A percentile compares a stretch with the other conserved stretches of the same genome.
phyloP scores from a whole-genome alignment of 331 rosid species.

The Acacia pycnantha region DNA sequence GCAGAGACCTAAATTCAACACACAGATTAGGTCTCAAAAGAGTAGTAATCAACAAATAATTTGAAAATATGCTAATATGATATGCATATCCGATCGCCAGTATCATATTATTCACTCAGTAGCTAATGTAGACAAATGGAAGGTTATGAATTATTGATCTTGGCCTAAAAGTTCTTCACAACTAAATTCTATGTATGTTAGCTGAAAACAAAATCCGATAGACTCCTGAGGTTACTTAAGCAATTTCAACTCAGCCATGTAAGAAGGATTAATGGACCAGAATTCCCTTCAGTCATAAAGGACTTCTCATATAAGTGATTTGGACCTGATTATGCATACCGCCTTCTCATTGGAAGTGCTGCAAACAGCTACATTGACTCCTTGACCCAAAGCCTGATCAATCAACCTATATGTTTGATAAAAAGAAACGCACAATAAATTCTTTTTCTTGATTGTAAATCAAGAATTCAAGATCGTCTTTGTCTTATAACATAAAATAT shows the following conservation, averaged over 20 bases:
- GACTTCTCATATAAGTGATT: slow-evolving; percentile 31
- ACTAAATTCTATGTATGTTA: background rate
- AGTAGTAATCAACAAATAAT: slow-evolving; percentile 14
- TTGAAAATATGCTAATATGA: background rate
- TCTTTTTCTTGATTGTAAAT: slow-evolving; percentile 8
- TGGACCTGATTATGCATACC: slow-evolving; percentile 75
- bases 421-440: slow-evolving; percentile 21
- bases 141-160: background rate
- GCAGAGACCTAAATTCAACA: slow-evolving; percentile 79
- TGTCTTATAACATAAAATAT: slow-evolving; percentile 5
- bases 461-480: background rate
- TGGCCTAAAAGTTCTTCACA: background rate
- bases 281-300: slow-evolving; percentile 15
- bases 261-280: slow-evolving; percentile 5
- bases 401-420: slow-evolving; percentile 61
- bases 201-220: background rate
- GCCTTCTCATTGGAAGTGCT: slow-evolving; percentile 99
- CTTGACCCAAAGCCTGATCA: slow-evolving; percentile 85
- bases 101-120: background rate
- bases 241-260: slow-evolving; percentile 12
- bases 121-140: slow-evolving; percentile 18
- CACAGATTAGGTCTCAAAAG: slow-evolving; percentile 29
- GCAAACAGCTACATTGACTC: slow-evolving; percentile 95
- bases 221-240: background rate
- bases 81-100: slow-evolving; percentile 9